These are phyloP conservation scores for Mycena metata DNA, from an alignment of 768 basidiomycete species.

Conservation along the genomic window DNA sequence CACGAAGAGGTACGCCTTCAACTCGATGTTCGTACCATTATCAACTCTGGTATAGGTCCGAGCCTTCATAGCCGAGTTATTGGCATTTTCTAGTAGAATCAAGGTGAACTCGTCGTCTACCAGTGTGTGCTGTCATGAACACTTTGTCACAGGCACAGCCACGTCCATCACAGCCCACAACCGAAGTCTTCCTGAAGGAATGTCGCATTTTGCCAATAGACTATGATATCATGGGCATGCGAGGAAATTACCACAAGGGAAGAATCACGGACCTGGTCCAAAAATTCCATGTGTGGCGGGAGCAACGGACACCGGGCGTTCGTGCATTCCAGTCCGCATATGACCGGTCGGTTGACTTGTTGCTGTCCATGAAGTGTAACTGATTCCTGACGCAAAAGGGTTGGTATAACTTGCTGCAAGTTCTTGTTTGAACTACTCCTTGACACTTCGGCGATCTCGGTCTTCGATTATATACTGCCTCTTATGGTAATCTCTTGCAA, in stretches of 20 bases:
- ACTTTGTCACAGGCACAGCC: constrained; percentile 68
- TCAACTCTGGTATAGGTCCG: constrained; percentile 64
- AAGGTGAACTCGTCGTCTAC: constrained; percentile 62
- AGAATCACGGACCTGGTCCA: constrained; percentile 73
- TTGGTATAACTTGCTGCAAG: constrained; percentile 77
- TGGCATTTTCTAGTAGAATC: constrained; percentile 80
- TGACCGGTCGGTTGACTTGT: constrained; percentile 66
- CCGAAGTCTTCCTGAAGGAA: constrained; percentile 76
- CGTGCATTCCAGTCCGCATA: constrained; percentile 90
- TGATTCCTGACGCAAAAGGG: constrained; percentile 50
- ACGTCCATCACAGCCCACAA: constrained; percentile 69
- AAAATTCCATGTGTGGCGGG: constrained; percentile 77
- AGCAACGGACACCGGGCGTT: constrained; percentile 77
- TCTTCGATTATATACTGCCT: constrained; percentile 86
- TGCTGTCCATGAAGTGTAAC: no score
- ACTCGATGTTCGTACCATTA: constrained; percentile 17
- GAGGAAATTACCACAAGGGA: constrained; percentile 70
- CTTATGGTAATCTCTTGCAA: constrained; percentile 66
- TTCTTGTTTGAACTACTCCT: constrained; percentile 84
- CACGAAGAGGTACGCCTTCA: constrained; percentile 76
- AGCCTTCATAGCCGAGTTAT: constrained; percentile 79
- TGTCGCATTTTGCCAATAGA: constrained; percentile 68
- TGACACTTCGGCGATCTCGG: constrained; percentile 80
- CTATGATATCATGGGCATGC: constrained; percentile 82
- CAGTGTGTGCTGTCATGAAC: background rate